Percentiles rank a stretch among this genome's conserved stretches.
Conservation (phyloP, 441 rosid species). For the Dalechampia spathulata region DNA sequence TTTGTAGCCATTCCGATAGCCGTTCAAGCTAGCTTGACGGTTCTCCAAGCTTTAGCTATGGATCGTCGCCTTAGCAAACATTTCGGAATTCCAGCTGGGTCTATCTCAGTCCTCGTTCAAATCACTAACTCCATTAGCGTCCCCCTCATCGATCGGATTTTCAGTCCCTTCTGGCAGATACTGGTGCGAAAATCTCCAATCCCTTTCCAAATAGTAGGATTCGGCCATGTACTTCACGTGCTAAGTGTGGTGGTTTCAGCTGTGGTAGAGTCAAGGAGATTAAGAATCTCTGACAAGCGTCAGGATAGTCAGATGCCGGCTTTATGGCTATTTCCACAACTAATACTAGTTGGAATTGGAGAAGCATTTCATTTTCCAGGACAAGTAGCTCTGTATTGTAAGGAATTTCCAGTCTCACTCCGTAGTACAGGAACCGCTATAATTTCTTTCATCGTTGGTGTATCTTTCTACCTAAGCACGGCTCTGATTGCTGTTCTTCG, state of each 20-base stretch:
- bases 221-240: slow-evolving; percentile 41
- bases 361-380: slow-evolving; percentile 56
- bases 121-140: slow-evolving; percentile 5
- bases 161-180: slow-evolving; percentile 13
- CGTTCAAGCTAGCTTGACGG: slow-evolving; percentile 14
- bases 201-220: slow-evolving; percentile 41
- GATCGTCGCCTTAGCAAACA: slow-evolving; percentile 19
- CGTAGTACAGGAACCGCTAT: slow-evolving; percentile 45
- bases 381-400: slow-evolving; percentile 41
- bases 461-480: slow-evolving; percentile 37
- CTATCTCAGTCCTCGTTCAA: slow-evolving; percentile 11
- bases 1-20: slow-evolving; percentile 10
- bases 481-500: slow-evolving; percentile 12
- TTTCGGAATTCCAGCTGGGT: slow-evolving; percentile 25
- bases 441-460: slow-evolving; percentile 31
- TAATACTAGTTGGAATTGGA: slow-evolving; percentile 42
- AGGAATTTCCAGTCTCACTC: slow-evolving; percentile 48
- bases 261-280: slow-evolving; percentile 40
- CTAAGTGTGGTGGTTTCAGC: slow-evolving; percentile 42
- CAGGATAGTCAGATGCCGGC: slow-evolving; percentile 24
- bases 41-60: slow-evolving; percentile 31
- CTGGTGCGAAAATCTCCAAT: slow-evolving; percentile 21
- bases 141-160: slow-evolving; percentile 15
- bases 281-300: slow-evolving; percentile 22
- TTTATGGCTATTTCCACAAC: slow-evolving; percentile 47